phyloP scores from a whole-genome alignment of 1,284 basidiomycete species.

The Trametes hirsuta region DNA sequence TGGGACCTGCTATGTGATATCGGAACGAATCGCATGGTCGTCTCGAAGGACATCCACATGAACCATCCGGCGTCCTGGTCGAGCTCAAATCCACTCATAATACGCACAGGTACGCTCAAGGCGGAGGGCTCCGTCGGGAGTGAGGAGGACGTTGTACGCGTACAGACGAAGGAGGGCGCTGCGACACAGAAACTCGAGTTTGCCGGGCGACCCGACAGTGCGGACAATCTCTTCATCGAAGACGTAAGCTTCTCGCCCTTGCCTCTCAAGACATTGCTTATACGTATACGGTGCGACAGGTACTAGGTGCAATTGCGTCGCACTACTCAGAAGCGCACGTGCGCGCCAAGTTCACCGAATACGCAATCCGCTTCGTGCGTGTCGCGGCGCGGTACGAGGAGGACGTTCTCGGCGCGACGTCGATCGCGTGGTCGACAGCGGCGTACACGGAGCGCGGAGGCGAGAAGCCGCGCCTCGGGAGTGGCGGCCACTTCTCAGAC shows the following conservation, averaged over 20 bases:
- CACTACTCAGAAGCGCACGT: conserved; percentile 83
- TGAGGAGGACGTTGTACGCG: conserved; percentile 64
- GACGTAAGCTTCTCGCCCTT: conserved; percentile 64
- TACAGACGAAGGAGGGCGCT: conserved; percentile 38
- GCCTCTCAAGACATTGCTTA: neutral
- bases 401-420: conserved; percentile 63
- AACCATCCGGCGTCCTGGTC: conserved; percentile 55
- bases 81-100: conserved; percentile 47
- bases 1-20: conserved; percentile 97
- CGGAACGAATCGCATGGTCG: conserved; percentile 81
- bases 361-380: conserved; percentile 73
- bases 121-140: conserved; percentile 59
- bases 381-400: conserved; percentile 83
- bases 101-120: conserved; percentile 62
- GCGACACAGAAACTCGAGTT: conserved; percentile 50
- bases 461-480: conserved; percentile 54
- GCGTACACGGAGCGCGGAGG: conserved; percentile 46
- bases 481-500: conserved; percentile 71
- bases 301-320: conserved; percentile 68
- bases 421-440: conserved; percentile 61
- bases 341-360: conserved; percentile 80
- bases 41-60: conserved; percentile 80
- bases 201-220: conserved; percentile 60
- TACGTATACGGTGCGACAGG: conserved; percentile 40
- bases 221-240: conserved; percentile 89